A percentile compares a stretch with the other conserved stretches of the same genome.
Conservation (phyloP, 2,329 filamentous ascomycete species). For the Fusarium solani-melongenae region DNA sequence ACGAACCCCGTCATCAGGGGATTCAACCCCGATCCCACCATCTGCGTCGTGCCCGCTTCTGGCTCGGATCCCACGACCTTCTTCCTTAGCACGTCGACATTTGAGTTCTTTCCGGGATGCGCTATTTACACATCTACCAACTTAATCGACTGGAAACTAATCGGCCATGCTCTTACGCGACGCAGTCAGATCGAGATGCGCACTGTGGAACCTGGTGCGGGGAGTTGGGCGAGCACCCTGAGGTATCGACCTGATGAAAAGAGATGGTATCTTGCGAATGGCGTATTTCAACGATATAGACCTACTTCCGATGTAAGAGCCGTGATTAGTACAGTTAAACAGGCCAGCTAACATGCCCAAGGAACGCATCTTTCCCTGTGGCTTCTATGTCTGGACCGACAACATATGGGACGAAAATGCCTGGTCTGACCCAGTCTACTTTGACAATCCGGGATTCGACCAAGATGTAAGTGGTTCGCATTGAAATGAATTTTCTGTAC, state of each 20-base stretch:
- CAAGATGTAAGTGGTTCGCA: constrained; percentile 50
- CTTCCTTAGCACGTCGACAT: constrained; percentile 70
- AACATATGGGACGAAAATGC: constrained; percentile 62
- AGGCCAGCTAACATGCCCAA: background rate
- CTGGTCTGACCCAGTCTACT: constrained; percentile 66
- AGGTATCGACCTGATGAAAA: constrained; percentile 53
- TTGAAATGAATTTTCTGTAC: background rate
- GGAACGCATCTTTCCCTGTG: constrained; percentile 61
- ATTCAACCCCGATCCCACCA: constrained; percentile 71
- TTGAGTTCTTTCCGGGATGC: constrained; percentile 71
- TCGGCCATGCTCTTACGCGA: constrained; percentile 62
- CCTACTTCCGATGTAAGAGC: constrained; percentile 48
- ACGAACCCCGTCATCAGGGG: constrained; percentile 67
- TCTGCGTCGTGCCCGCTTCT: constrained; percentile 50
- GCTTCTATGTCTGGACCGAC: constrained; percentile 64
- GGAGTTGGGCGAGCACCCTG: constrained; percentile 61
- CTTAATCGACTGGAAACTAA: constrained; percentile 63
- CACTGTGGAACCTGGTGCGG: constrained; percentile 62
- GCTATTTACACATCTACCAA: constrained; percentile 69
- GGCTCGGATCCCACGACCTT: constrained; percentile 51
- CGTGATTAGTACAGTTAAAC: background rate
- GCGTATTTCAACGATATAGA: constrained; percentile 56
- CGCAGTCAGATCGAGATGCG: constrained; percentile 63
- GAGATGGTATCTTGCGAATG: constrained; percentile 59
- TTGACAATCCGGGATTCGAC: constrained; percentile 65